phyloP scores from a whole-genome alignment of 139 green algal genomes.

The Picochlorum sp. region DNA sequence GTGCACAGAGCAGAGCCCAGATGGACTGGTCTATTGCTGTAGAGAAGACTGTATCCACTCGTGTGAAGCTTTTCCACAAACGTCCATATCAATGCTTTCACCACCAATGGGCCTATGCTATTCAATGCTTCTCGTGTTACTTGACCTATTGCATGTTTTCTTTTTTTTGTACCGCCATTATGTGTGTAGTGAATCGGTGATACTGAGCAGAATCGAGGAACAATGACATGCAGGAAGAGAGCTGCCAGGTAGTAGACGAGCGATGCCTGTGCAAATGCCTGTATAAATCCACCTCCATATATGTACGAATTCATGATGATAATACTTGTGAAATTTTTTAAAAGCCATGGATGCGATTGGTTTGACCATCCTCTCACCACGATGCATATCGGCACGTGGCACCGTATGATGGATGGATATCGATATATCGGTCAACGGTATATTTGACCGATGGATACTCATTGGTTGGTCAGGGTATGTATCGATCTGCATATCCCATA shows the following conservation, averaged over 20 bases:
- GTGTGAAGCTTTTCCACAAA: slow-evolving; percentile 59
- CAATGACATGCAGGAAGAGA: slow-evolving; percentile 53
- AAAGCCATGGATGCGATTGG: no score
- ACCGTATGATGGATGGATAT: no score
- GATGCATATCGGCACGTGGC: no score
- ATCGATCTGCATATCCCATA: no score
- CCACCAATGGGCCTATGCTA: slow-evolving; percentile 52
- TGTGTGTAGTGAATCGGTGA: slow-evolving; percentile 24
- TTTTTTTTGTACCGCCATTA: slow-evolving; percentile 6
- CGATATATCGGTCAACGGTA: no score
- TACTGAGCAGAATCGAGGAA: slow-evolving; percentile 44
- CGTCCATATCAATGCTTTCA: slow-evolving; percentile 69
- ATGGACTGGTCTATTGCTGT: slow-evolving; percentile 23
- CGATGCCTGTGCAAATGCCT: slow-evolving; percentile 27
- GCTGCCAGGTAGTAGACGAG: slow-evolving; percentile 59
- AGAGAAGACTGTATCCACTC: slow-evolving; percentile 35
- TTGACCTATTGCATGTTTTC: slow-evolving; percentile 26
- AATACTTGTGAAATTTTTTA: no score
- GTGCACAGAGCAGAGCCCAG: slow-evolving; percentile 40
- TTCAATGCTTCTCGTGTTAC: slow-evolving; percentile 44
- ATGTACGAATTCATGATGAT: no score
- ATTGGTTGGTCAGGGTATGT: no score
- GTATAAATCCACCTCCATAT: slow-evolving; percentile 36
- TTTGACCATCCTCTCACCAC: no score
- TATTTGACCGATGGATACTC: no score